phyloP scores from a whole-genome alignment of 805 yeast genomes.

The Wickerhamiella musiphila region DNA sequence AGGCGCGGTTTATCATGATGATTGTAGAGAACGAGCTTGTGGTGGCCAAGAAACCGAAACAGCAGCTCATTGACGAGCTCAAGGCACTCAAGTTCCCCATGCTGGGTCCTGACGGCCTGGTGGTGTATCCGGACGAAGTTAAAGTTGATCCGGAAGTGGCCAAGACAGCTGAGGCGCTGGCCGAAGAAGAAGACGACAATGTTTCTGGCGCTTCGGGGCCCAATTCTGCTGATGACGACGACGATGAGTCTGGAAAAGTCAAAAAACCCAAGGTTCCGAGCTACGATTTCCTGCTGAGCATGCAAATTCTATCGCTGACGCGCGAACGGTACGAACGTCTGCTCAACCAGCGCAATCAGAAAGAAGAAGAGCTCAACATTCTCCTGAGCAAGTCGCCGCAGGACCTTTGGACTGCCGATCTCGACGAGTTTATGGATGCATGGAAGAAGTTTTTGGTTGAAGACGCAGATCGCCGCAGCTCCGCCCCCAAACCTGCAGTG shows the following conservation, averaged over 20 bases:
- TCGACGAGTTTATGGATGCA: constrained; percentile 49
- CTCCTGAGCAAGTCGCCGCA: constrained; percentile 58
- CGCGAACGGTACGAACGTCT: constrained; percentile 72
- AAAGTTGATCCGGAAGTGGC: constrained; percentile 24
- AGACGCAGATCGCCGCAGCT: constrained; percentile 47
- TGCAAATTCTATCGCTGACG: constrained; percentile 90
- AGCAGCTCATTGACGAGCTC: constrained; percentile 44
- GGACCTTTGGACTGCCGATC: constrained; percentile 75
- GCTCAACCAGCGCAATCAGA: constrained; percentile 51
- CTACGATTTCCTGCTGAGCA: constrained; percentile 76
- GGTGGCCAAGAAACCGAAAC: constrained; percentile 61
- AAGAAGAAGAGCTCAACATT: constrained; percentile 49
- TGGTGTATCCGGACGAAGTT: constrained; percentile 30
- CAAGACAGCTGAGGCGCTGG: constrained; percentile 16
- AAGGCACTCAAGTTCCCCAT: constrained; percentile 48
- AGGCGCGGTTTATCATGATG: constrained; percentile 81
- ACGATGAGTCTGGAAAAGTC: constrained; percentile 21
- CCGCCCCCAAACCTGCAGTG: too few relatives aligned
- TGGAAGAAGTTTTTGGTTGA: constrained; percentile 53
- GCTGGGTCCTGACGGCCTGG: constrained; percentile 44
- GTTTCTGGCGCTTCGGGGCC: constrained; percentile 13
- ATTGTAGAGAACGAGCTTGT: constrained; percentile 59
- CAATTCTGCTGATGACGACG: constrained; percentile 16
- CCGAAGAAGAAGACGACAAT: constrained; percentile 26
- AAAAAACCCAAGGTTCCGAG: constrained; percentile 38